Base-by-base conservation (phyloP, 75 land plant species). In the Adiantum capillusveneris region DNA sequence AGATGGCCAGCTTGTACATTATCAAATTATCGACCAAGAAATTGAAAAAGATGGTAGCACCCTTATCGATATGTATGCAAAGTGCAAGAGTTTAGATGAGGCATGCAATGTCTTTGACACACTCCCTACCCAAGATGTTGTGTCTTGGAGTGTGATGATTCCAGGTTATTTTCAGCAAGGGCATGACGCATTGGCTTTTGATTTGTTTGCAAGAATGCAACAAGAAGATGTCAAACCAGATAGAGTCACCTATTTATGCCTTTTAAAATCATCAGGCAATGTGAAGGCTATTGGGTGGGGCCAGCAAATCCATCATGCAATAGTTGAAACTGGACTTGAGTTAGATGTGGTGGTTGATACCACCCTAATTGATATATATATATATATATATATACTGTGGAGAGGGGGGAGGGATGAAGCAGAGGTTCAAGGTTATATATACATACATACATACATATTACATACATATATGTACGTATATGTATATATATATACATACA, bases 41-140 rank as follows among this genome's bases (percentile, higher is more conserved):
- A 26, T 77, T 21, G 51, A 48, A 6, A 45, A 53, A 24, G 86
- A 86, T 56, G 65, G 52, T 34, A 83, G 75, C 60, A 66, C 87
- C 11, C 72, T 86, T 24, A 56, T 84, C 50, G 81, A 81, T 54
- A 78, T 84, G 79, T 84, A 87, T 60, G 72, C 74, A 59, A 84
- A 84, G 54, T 78, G 84, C 61, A 82, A 84, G 25, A 75, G 71
- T 20, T 31, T 58, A 6, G 34, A 13, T 6, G 83, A 73, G 48
- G 91, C 77, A 12, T 62, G 30, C 42, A 52, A 16, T 3, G 81
- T 74, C 37, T 87, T 87, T 65, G 56, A 74, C 1, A 62, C 59
- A 25, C 63, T 67, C 45, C 18, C 50, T 19, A 63, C 68, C 29
- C 73, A 62, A 20, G 82, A 84, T 70, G 87, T 78, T 37, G 72